Evolutionary conservation across 768 basidiomycete species (phyloP), one percentile per base, ranked within the genome.

Genomic region (Lactarius indigo): DNA sequence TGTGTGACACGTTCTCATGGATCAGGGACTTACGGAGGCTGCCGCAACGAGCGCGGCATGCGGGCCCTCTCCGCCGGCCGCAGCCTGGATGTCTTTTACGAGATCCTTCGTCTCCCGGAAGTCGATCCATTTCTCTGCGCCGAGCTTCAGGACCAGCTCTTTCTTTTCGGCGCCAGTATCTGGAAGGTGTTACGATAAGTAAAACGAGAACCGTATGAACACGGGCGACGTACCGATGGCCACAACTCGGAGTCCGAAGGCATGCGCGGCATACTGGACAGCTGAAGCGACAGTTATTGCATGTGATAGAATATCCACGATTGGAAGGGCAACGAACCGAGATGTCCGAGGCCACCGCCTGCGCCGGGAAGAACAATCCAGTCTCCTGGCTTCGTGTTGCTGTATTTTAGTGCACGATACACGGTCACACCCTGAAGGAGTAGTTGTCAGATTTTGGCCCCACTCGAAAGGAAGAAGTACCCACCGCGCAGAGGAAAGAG

Each of bases 381-480:
- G 63, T 96, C 86, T 35, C 92, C 90, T 9, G 86, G 83, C 33
- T 76, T 80, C 8, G 86, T 82, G 63, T 84, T 78, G 60, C 85
- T 83, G 74, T 89, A 82, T 76, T 94, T 95, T 71, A 96, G 78
- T 0, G 92, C 94, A 65, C 91, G 88, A 73, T 93, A 96, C 1
- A 91, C 91, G 3, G 94, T 95, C 26, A 96, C 79, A 56, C 91
- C 91, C 88, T 89, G 52, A 30, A n/a, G 13, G 66, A 12, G 20
- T 7, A 12, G 59, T 50, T 26, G 10, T 55, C 55, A 66, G 41
- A 26, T 20, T 5, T 41, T 9, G 20, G 15, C 8, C 37, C 15
- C 6, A 30, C 18, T 28, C 28, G 42, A 31, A 56, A 33, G 35
- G 3, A 13, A 42, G n/a, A 12, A n/a, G 0, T 33, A 77, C 83